Percentiles rank a stretch among this genome's conserved stretches.
phyloP scores from a whole-genome alignment of 2,329 filamentous ascomycete genomes.

The Alternaria hordeiaustralica region DNA sequence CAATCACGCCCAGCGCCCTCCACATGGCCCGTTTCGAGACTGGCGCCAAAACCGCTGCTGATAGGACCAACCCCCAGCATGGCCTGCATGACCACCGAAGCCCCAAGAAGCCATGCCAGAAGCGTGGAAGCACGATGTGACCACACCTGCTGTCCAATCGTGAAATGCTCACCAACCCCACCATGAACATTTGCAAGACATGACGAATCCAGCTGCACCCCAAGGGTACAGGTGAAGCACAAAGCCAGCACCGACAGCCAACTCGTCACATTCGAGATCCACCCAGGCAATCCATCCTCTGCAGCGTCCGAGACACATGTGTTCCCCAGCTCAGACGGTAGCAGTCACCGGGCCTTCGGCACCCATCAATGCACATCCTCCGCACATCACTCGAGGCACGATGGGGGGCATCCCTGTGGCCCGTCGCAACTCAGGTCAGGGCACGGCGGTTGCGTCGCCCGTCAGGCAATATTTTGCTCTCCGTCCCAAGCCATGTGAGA shows the following conservation, averaged over 20 bases:
- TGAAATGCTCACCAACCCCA: constrained; percentile 24
- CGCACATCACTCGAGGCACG: constrained; percentile 2
- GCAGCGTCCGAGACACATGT: constrained; percentile 7
- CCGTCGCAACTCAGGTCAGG: constrained; percentile 11
- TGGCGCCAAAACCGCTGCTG: constrained; percentile 18
- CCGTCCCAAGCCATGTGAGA: constrained; percentile 13
- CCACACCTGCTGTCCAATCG: constrained; percentile 25
- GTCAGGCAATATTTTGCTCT: constrained; percentile 28
- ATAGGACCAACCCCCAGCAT: constrained; percentile 25
- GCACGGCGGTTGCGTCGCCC: constrained; percentile 38
- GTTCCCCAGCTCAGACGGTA: not conserved
- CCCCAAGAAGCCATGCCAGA: not conserved
- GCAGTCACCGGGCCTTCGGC: constrained; percentile 7
- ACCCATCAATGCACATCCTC: constrained; percentile 15
- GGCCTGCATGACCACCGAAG: constrained; percentile 3
- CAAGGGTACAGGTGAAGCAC: not conserved
- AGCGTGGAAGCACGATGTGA: constrained; percentile 16
- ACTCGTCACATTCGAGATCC: constrained; percentile 6
- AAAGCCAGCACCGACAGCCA: not conserved
- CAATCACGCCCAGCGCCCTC: constrained; percentile 29
- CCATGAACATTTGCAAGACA: constrained; percentile 26
- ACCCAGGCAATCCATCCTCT: not conserved
- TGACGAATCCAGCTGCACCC: constrained; percentile 26
- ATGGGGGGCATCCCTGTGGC: constrained; percentile 8
- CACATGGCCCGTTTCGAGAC: constrained; percentile 29